Evolutionary conservation across 768 basidiomycete genomes (phyloP), one percentile per base, ranked within the genome.

Genomic region (Leccinum boreale): DNA sequence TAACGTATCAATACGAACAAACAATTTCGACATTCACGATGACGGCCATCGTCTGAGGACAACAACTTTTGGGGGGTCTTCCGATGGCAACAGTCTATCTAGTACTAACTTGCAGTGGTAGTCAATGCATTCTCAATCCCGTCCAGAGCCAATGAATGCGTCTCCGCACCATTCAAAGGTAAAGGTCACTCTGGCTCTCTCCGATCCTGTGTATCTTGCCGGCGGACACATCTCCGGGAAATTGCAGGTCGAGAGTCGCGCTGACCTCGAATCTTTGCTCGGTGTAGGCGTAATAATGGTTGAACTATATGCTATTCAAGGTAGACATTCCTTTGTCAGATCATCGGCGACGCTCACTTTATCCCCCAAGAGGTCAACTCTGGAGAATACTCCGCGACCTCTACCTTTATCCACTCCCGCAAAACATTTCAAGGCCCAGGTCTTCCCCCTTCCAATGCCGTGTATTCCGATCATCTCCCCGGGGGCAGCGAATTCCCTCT

Each of bases 381-480:
- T 29, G 77, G 88, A 62, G 87, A 90, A 69, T 87, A 90, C 70
- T 86, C 90, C 23, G 92, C 91, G 3, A 89, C 86, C 0, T 87
- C 86, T 26, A 87, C 85, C 0, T 93, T 92, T 64, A 70, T 92
- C 29, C 87, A 89, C 61, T 81, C 78, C 56, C 79, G 83, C 28
- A 80, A 88, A 31, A 68, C 90, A 6, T 94, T 92, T 67, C 91
- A 93, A 72, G 91, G 90, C 3, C 88, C 87, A 3, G 85, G 85
- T 17, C 75, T 92, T 7, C 92, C 91, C 0, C 89, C 90, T 8
- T 92, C 91, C 11, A 93, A 93, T 67, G 88, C 92, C 2, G 90
- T 94, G 0, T 78, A 86, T 55, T 78, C 83, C 1, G 79, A 86
- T 67, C 44, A 69, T 55, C 6, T 50, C 48, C 81, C 85, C 2